Percentiles rank a stretch among this genome's conserved stretches.
phyloP scores from a whole-genome alignment of 2,329 filamentous ascomycete species.

The Graphilbum fragrans region DNA sequence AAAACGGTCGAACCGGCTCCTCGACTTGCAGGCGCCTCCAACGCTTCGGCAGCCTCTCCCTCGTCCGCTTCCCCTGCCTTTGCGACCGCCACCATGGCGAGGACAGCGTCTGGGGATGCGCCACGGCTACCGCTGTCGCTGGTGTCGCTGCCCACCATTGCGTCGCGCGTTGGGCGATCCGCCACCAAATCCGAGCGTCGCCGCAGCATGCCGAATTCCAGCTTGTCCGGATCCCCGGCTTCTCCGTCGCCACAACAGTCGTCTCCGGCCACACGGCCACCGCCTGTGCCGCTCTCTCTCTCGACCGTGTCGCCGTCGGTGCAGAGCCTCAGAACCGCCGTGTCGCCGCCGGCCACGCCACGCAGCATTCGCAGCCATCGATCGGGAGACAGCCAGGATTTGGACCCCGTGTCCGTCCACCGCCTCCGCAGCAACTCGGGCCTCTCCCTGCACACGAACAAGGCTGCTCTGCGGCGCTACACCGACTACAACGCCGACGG shows the following conservation, averaged over 20 bases:
- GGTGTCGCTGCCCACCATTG: background rate
- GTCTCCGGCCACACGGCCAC: background rate
- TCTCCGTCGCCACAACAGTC: background rate
- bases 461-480: slow-evolving; percentile 30
- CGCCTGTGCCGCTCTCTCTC: background rate
- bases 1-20: no score
- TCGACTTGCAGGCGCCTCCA: no score
- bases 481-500: slow-evolving; percentile 31
- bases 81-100: no score
- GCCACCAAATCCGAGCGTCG: slow-evolving; percentile 6
- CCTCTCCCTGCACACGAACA: slow-evolving; percentile 30
- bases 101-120: no score
- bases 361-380: slow-evolving; percentile 1
- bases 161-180: background rate
- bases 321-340: background rate
- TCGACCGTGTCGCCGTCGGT: background rate
- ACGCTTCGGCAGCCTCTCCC: no score
- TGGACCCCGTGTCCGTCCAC: slow-evolving; percentile 7
- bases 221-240: background rate
- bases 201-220: slow-evolving; percentile 4
- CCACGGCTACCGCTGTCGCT: background rate
- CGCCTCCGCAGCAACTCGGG: slow-evolving; percentile 32
- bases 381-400: background rate
- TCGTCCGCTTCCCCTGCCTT: no score
- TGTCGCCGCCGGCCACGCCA: slow-evolving; percentile 2